Evolutionary conservation across 2,329 filamentous ascomycete species (phyloP).

Genomic region (Epicoccum nigrum): DNA sequence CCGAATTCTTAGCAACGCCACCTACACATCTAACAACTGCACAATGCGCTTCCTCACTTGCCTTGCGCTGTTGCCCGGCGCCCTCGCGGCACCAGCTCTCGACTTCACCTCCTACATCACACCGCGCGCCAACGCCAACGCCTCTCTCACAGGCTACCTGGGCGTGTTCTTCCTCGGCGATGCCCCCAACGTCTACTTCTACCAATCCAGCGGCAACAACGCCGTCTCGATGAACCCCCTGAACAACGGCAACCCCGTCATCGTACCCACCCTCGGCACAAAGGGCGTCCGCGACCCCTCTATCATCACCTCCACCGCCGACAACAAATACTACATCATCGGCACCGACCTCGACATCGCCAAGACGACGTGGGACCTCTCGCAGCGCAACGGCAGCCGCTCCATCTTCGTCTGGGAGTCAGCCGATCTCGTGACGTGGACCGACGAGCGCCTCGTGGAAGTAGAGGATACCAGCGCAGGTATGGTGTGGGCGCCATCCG

Average conservation of each 20-base stretch:
- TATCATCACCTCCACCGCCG: slow-evolving; percentile 54
- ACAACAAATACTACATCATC: slow-evolving; percentile 62
- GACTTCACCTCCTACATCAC: slow-evolving; percentile 30
- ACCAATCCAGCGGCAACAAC: slow-evolving; percentile 61
- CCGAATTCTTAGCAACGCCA: no score
- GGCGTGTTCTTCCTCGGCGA: slow-evolving; percentile 62
- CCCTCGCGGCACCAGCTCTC: slow-evolving; percentile 23
- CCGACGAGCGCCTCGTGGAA: slow-evolving; percentile 54
- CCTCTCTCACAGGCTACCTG: slow-evolving; percentile 58
- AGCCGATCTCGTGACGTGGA: slow-evolving; percentile 59
- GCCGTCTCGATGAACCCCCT: slow-evolving; percentile 56
- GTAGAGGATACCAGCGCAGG: slow-evolving; percentile 62
- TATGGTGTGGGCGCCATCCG: slow-evolving; percentile 65
- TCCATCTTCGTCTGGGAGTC: slow-evolving; percentile 64
- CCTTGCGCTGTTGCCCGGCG: slow-evolving; percentile 21
- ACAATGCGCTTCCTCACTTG: slow-evolving; percentile 26
- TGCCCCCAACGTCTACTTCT: slow-evolving; percentile 61
- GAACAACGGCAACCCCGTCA: slow-evolving; percentile 57
- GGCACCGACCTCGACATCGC: slow-evolving; percentile 62
- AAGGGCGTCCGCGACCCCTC: slow-evolving; percentile 60
- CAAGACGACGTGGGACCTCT: slow-evolving; percentile 60
- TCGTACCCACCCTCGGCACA: slow-evolving; percentile 59
- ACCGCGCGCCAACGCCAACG: slow-evolving; percentile 30
- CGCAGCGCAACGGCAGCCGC: slow-evolving; percentile 58
- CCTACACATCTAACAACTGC: neutral